phyloP scores from a whole-genome alignment of 768 basidiomycete genomes.

The Boletellus sp. region DNA sequence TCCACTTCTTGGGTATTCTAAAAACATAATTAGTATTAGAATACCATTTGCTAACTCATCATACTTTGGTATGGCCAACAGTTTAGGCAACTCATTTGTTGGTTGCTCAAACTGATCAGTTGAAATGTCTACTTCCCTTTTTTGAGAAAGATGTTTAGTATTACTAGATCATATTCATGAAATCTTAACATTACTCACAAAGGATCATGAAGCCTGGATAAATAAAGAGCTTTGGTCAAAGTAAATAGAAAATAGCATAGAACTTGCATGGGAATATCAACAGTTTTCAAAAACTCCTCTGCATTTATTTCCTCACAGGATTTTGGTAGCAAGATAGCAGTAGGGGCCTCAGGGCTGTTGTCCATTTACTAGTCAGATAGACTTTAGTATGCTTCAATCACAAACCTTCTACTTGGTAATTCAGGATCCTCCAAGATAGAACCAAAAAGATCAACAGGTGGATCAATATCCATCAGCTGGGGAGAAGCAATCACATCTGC shows the following conservation, averaged over 20 bases:
- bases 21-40: constrained; percentile 2
- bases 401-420: constrained; percentile 12
- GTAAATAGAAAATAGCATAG: not conserved
- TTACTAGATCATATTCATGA: not conserved
- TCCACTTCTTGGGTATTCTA: constrained; percentile 61
- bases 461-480: constrained; percentile 21
- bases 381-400: not conserved
- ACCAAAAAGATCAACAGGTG: constrained; percentile 11
- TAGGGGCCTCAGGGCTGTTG: constrained; percentile 3
- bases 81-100: constrained; percentile 12
- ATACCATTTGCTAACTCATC: not conserved
- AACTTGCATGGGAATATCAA: constrained; percentile 27
- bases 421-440: constrained; percentile 7
- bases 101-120: constrained; percentile 5
- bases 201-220: constrained; percentile 21
- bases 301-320: constrained; percentile 17
- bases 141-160: not conserved
- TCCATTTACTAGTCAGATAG: not conserved
- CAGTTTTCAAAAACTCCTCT: constrained; percentile 25
- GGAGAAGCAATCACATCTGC: constrained; percentile 12
- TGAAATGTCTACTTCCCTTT: constrained; percentile 15
- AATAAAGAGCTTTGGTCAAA: not conserved
- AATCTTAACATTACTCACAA: constrained; percentile 17
- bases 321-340: constrained; percentile 17
- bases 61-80: constrained; percentile 25